phyloP scores from a whole-genome alignment of 1,284 basidiomycete genomes.

The Violaceomyces palustris region DNA sequence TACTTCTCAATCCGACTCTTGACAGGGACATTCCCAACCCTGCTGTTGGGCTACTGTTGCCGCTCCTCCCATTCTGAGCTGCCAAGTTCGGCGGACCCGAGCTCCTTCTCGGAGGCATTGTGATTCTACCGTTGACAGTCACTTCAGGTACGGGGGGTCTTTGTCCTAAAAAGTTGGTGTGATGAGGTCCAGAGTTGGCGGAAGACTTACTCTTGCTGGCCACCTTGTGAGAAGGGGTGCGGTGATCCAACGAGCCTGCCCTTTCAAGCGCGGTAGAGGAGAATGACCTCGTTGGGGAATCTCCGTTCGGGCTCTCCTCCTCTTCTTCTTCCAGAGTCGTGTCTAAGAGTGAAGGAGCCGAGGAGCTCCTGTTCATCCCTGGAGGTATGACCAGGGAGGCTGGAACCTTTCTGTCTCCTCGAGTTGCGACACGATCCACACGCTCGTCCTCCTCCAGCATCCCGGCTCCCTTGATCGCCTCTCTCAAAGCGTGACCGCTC shows the following conservation, averaged over 20 bases:
- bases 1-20: slow-evolving; percentile 22
- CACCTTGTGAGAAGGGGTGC: neutral
- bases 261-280: neutral
- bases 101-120: neutral
- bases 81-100: neutral
- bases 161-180: slow-evolving; percentile 2
- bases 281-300: neutral
- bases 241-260: neutral
- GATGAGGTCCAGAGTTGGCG: slow-evolving; percentile 18
- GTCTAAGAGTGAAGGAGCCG: slow-evolving; percentile 8
- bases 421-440: too few relatives aligned
- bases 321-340: slow-evolving; percentile 19
- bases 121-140: slow-evolving; percentile 15
- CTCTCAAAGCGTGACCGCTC: slow-evolving; percentile 55
- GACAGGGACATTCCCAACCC: slow-evolving; percentile 25
- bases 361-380: slow-evolving; percentile 3
- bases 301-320: slow-evolving; percentile 2
- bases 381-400: neutral
- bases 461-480: slow-evolving; percentile 14
- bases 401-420: neutral
- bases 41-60: slow-evolving; percentile 7
- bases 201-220: neutral
- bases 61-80: neutral
- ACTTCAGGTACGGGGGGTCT: slow-evolving; percentile 14
- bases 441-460: slow-evolving; percentile 3